phyloP scores from a whole-genome alignment of 768 basidiomycete genomes.

The Boletus bicolor region DNA sequence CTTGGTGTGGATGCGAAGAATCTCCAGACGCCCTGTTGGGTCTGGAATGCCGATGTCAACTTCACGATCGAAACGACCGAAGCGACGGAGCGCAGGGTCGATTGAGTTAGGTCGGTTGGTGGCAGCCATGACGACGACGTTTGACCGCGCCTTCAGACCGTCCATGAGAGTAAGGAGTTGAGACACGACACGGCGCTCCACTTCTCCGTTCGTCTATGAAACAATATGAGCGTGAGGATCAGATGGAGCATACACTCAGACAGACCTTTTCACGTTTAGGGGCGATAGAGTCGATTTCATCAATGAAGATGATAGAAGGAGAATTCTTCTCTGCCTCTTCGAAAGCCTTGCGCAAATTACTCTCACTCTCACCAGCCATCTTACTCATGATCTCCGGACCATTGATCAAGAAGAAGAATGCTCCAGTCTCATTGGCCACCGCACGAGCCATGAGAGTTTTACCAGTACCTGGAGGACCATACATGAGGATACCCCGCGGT shows the following conservation, averaged over 20 bases:
- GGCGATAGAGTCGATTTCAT: slow-evolving; percentile 98
- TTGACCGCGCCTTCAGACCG: slow-evolving; percentile 96
- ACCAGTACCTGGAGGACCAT: slow-evolving; percentile 97
- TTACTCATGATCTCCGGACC: slow-evolving; percentile 99
- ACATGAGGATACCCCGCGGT: slow-evolving; percentile 98
- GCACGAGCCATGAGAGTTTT: slow-evolving; percentile 99
- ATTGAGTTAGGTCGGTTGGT: slow-evolving; percentile 99
- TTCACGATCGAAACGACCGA: slow-evolving; percentile 99
- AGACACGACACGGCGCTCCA: slow-evolving; percentile 98
- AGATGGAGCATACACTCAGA: not conserved
- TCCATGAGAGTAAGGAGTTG: slow-evolving; percentile 99
- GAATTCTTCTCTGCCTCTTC: slow-evolving; percentile 99
- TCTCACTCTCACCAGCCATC: slow-evolving; percentile 99
- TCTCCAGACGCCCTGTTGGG: slow-evolving; percentile 97
- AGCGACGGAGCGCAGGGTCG: slow-evolving; percentile 96
- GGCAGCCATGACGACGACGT: slow-evolving; percentile 99
- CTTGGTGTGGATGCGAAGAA: slow-evolving; percentile 98
- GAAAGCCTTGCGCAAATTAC: slow-evolving; percentile 96
- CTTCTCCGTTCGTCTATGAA: slow-evolving; percentile 92
- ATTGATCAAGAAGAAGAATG: slow-evolving; percentile 99
- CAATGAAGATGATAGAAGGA: slow-evolving; percentile 99
- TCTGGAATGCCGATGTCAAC: slow-evolving; percentile 99
- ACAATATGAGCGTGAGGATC: slow-evolving; percentile 3
- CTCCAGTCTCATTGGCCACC: slow-evolving; percentile 98
- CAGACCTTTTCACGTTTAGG: slow-evolving; percentile 98